These are phyloP conservation scores for Dalbergia oliveri DNA, from an alignment of 306 rosid genomes.

Conservation along the genomic window DNA sequence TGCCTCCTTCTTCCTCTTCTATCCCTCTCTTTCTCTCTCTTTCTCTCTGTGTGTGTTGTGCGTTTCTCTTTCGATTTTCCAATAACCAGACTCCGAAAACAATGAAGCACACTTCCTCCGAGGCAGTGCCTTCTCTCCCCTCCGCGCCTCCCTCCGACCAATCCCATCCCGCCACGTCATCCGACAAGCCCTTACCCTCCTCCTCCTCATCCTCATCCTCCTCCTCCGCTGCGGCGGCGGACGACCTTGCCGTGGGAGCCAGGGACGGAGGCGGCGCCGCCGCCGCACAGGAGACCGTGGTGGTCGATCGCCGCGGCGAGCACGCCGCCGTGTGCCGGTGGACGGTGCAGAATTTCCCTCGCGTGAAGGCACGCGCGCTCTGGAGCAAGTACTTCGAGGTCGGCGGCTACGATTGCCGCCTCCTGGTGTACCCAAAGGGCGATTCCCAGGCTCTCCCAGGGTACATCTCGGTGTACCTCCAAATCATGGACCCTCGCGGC, in stretches of 20 bases:
- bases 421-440: conserved; percentile 93
- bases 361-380: conserved; percentile 94
- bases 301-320: conserved; percentile 83
- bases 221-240: conserved; percentile 68
- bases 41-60: not conserved
- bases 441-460: conserved; percentile 96
- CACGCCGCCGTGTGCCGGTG: conserved; percentile 91
- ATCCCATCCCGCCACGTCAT: conserved; percentile 65
- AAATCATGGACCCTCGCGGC: conserved; percentile 99
- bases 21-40: not conserved
- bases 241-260: conserved; percentile 69
- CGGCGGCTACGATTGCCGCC: conserved; percentile 97
- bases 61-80: too few relatives aligned
- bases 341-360: conserved; percentile 93
- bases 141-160: conserved; percentile 66
- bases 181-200: conserved; percentile 52
- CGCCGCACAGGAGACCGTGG: conserved; percentile 83
- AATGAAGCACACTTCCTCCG: conserved; percentile 88
- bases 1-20: conserved; percentile 24
- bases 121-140: conserved; percentile 81
- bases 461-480: conserved; percentile 92
- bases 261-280: conserved; percentile 92
- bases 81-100: not conserved
- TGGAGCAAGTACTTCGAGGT: conserved; percentile 99
- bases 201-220: conserved; percentile 12